Base-by-base conservation (phyloP, 129 eudicot species). In the Centella asiatica region DNA sequence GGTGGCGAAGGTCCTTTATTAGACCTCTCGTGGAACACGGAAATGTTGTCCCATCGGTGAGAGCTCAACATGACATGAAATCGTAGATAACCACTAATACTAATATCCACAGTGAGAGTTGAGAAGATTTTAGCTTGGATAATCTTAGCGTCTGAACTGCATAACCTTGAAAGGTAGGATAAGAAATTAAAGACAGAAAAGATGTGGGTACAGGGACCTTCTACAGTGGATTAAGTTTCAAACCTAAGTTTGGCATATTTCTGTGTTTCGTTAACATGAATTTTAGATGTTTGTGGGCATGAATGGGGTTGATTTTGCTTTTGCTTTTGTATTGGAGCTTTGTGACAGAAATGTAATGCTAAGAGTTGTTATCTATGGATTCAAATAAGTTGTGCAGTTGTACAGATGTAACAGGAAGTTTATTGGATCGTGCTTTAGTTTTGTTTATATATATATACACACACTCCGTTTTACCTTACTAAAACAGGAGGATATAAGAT, bases 1-100 rank as follows among this genome's bases (percentile, higher is more conserved):
- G 99, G 99, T 92, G 99, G 99, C 81, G 99, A 39, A 80, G 99
- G 82, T 80, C 96, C 34, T 92, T 92, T 40, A 72, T 90, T 20
- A 81, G 94, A 67, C 98, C 98, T 1, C 78, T 74, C 40, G 79
- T 33, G 22, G 93, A 85, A 57, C 74, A 68, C 57, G 78, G 73
- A 13, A 82, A 62, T 61, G 28, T 72, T 18, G 60, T 44, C 62
- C 82, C 42, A 71, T 78, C 72, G 68, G n/a, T n/a, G 84, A 84
- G 56, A 68, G 57, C 54, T 69, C 47, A 22, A 29, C n/a, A n/a
- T 42, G 70, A 29, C 37, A 11, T 64, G 15, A 37, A 51, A 15
- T 39, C 4, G 10, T 24, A 11, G 26, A 40, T 53, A 19, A 17
- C 33, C 14, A 36, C 10, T 37, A 9, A 24, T 63, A 14, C 18